A percentile compares a stretch with the other conserved stretches of the same genome.
Evolutionary conservation across 495 filamentous ascomycete species (phyloP).

Genomic region (Lasiosphaeria hispida): DNA sequence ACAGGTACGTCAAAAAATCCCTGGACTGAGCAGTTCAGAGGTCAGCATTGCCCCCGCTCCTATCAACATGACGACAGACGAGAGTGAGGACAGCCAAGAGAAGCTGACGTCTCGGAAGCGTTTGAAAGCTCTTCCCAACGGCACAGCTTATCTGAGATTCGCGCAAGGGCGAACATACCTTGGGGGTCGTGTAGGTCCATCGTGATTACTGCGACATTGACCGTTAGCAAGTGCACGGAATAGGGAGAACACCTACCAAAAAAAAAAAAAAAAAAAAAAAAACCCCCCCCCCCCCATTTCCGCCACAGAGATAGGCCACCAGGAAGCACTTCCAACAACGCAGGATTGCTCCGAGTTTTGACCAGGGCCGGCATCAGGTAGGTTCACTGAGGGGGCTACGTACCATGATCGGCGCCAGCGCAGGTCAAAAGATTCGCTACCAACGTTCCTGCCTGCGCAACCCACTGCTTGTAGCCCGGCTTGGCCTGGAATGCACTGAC

Average conservation of each 20-base stretch:
- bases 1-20: conserved; percentile 99
- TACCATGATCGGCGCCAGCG: conserved; percentile 87
- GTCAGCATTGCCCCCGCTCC: conserved; percentile 15
- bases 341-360: neutral
- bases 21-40: conserved; percentile 46
- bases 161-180: conserved; percentile 47
- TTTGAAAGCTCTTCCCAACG: too few relatives aligned
- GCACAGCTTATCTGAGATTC: neutral
- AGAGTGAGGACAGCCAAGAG: neutral
- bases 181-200: conserved; percentile 98
- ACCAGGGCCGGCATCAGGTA: neutral
- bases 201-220: conserved; percentile 64
- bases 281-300: too few relatives aligned
- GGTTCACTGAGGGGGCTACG: conserved; percentile 22
- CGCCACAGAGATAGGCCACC: too few relatives aligned
- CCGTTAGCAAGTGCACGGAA: conserved; percentile 27
- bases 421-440: conserved; percentile 93
- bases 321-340: too few relatives aligned
- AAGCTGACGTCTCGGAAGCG: too few relatives aligned
- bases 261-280: too few relatives aligned
- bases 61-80: conserved; percentile 1
- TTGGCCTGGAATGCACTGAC: conserved; percentile 72
- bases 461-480: conserved; percentile 96
- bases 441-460: conserved; percentile 93
- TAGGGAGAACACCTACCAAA: neutral